Conservation (phyloP, 2,329 filamentous ascomycete genomes). For the Colletotrichum sp. region DNA sequence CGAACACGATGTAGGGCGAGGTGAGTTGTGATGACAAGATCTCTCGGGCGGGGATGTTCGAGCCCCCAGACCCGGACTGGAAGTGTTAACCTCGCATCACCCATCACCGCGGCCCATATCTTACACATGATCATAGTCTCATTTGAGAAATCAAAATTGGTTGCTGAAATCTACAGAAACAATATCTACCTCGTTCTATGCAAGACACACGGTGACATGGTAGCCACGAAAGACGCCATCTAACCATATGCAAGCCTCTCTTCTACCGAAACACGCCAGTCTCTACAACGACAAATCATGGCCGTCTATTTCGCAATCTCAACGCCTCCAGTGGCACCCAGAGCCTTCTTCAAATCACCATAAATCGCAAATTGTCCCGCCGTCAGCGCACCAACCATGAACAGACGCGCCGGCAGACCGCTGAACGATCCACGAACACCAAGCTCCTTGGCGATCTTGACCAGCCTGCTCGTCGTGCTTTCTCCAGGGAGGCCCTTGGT, state of each 20-base stretch:
- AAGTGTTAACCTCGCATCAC: neutral
- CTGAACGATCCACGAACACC: constrained; percentile 78
- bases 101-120: neutral
- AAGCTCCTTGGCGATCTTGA: constrained; percentile 90
- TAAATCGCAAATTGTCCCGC: constrained; percentile 91
- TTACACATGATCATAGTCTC: neutral
- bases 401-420: constrained; percentile 77
- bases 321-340: constrained; percentile 77
- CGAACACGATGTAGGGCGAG: neutral
- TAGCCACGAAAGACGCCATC: neutral
- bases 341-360: constrained; percentile 64
- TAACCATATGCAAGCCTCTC: neutral
- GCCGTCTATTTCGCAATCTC: constrained; percentile 56
- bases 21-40: neutral
- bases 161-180: neutral
- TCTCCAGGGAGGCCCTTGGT: constrained; percentile 86
- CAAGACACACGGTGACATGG: neutral
- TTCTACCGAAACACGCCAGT: neutral
- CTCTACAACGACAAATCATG: neutral
- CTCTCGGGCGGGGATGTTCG: neutral
- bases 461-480: constrained; percentile 77
- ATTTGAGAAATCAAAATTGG: neutral
- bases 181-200: neutral
- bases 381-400: constrained; percentile 73
- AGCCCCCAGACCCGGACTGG: too few relatives aligned